Base-by-base conservation (phyloP, 192 early-diverging fungal species). In the Coemansia sp. region DNA sequence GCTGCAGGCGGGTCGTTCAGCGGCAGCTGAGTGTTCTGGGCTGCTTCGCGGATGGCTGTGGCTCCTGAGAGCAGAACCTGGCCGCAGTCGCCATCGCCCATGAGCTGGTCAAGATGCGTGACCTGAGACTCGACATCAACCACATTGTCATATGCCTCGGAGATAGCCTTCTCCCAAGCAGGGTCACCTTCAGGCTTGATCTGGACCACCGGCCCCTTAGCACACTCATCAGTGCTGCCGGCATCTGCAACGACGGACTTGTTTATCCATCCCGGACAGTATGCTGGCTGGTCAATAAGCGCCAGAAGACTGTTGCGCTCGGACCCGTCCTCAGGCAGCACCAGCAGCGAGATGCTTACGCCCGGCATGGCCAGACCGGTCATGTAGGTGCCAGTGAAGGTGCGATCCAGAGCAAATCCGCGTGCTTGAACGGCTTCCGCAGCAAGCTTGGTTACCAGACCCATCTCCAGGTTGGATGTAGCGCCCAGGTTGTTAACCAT, bases 71-170 rank as follows among this genome's bases (percentile, higher is more conserved):
- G 77, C 43, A 94, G 73, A 11, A 90, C 90, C 15, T 87, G 72
- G 15, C 93, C 93, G 67, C 92, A 95, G 72, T 94, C 93, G 15
- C 93, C 93, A 66, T 95, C 93, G 23, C 93, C 93, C 63, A 88
- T 80, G 61, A 94, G 71, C 58, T 86, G 86, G 62, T 95, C 93
- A 42, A 87, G 85, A 39, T 74, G 68, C 5, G 91, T 94, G 41
- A 94, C 79, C 13, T 85, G 67, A 2, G 93, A 86, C 80, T 84
- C 81, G 11, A 65, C 73, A 2, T 43, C 69, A 37, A 87, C 86
- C 0, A 86, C 86, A 18, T 63, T 85, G 48, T 75, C 49, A 67
- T 87, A 87, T 2, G 71, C 83, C 42, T 52, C 53, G 13, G 72
- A 47, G 16, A 87, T 86, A 9, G 74, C 77, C n/a, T 57, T 68